Percentiles rank a stretch among this genome's conserved stretches.
These are phyloP conservation scores for Erythrophleum ivorense DNA, from an alignment of 331 rosid genomes.

Conservation along the genomic window DNA sequence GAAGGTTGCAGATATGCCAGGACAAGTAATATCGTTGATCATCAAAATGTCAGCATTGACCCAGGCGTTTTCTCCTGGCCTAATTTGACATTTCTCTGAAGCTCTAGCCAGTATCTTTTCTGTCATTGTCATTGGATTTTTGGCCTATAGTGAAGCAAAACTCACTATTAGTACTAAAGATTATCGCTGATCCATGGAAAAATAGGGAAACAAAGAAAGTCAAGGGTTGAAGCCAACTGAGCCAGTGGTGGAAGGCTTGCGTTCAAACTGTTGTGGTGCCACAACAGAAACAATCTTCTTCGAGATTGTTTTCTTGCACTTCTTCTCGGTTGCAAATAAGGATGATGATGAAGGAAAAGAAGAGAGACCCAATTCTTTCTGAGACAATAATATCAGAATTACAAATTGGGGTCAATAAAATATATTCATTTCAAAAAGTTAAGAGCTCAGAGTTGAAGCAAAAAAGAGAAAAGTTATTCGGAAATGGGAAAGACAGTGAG, in stretches of 20 bases:
- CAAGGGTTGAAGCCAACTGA: slow-evolving; percentile 51
- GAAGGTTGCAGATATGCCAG: slow-evolving; percentile 77
- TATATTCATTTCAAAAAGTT: neutral
- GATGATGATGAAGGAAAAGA: slow-evolving; percentile 46
- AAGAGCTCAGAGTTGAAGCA: neutral
- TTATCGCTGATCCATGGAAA: neutral
- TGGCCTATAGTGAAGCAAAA: slow-evolving; percentile 47
- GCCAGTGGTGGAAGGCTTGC: slow-evolving; percentile 70
- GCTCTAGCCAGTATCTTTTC: slow-evolving; percentile 85
- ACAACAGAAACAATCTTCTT: slow-evolving; percentile 60
- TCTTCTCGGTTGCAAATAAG: slow-evolving; percentile 40
- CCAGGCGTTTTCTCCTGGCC: slow-evolving; percentile 82
- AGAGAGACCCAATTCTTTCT: slow-evolving; percentile 57
- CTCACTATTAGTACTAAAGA: slow-evolving; percentile 8
- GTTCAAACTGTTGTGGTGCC: slow-evolving; percentile 64
- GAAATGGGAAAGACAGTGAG: neutral
- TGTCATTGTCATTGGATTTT: slow-evolving; percentile 75
- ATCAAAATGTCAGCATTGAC: slow-evolving; percentile 70
- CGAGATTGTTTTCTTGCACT: slow-evolving; percentile 49
- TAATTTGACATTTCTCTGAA: slow-evolving; percentile 58
- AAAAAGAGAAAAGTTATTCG: neutral
- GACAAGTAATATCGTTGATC: slow-evolving; percentile 88
- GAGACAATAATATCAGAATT: slow-evolving; percentile 29
- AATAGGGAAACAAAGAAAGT: neutral
- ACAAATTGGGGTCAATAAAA: neutral